Base-by-base conservation (phyloP, 2,329 filamentous ascomycete species). In the Lachnellula occidentalis region DNA sequence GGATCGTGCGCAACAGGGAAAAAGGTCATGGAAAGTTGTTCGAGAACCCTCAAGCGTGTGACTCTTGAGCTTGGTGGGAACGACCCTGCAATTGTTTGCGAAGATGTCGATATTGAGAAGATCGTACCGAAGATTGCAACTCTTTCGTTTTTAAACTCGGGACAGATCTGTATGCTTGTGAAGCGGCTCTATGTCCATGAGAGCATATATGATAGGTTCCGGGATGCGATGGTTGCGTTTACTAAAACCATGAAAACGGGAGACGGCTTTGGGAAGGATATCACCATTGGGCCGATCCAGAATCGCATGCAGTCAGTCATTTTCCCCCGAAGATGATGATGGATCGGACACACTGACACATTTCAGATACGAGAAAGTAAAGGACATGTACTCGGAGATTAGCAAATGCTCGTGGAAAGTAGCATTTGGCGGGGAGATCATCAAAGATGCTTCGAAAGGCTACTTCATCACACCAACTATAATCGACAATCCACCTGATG, bases 181-280 rank as follows among this genome's bases (percentile, higher is more conserved):
- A 85, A 85, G 69, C 73, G 82, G 0, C 69, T 85, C 45, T 85
- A 82, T 62, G 75, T 86, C 2, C 82, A 85, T 61, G 78, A 82
- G 60, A 72, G 69, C 1, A 77, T 85, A 47, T 83, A 82, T 64
- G 78, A 81, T 24, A 62, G 72, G 24, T 85, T 86, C 68, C 68
- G 77, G 2, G 68, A 71, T 2, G 74, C 71, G 2, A 61, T 78
- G 43, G 71, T 77, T 7, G 63, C 71, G 21, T 82, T 84, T 67
- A 68, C 77, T 3, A 69, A 72, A 4, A 73, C 8, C 22, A 24
- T 58, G 9, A 74, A 76, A 45, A 73, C 75, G 41, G 59, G 59
- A 17, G 37, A 42, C 27, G 73, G 74, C 45, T 47, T 37, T 37
- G 54, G 57, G 63, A 72, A 27, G 73, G 71, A 60, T 55, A 69